Evolutionary conservation across 73 alveolate species (phyloP), one percentile per base, ranked within the genome.

Genomic region (Halteria grandinella): DNA sequence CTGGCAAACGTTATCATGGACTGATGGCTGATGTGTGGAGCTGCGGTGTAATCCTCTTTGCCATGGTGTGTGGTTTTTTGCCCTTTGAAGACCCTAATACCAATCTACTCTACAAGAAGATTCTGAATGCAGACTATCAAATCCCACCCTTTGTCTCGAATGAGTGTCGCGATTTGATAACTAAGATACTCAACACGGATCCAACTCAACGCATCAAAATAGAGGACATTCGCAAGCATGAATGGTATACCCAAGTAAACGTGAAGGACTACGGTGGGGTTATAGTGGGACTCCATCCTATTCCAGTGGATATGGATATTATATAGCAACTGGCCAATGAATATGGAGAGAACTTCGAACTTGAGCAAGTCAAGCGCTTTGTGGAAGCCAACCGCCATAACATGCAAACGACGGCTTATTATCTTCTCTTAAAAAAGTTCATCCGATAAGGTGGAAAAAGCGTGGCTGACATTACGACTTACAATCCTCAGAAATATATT

Each of bases 71-170:
- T 79, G 98, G 98, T 8, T 90, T 76, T 57, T 59, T 92, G n/a
- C 98, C 97, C 21, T 90, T 92, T 66, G 98, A 92, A 73, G 98
- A 92, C 55, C 91, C 94, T 15, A 82, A 88, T 53, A 95, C 97
- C 5, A 80, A 92, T 33, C 50, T 52, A 45, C 83, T 95, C 24
- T 95, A 93, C 72, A 93, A 91, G 55, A 93, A 93, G 59, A 95
- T 95, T 31, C 52, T 91, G 0, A 64, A 79, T 28, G 97, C 97
- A 23, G 96, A 95, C 17, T 94, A 73, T 53, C 62, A 44, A 15
- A 62, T 62, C 18, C 97, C 97, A 17, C 51, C 44, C 15, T 88
- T 57, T 71, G 89, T 95, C 0, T 58, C 92, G 6, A 54, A 70
- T 33, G 94, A 80, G 15, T 80, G 94, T 0, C 69, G 83, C 29